A percentile compares a stretch with the other conserved stretches of the same genome.
These are phyloP conservation scores for Oehlia diaphana DNA, from an alignment of 192 early-diverging fungal species.

Conservation along the genomic window DNA sequence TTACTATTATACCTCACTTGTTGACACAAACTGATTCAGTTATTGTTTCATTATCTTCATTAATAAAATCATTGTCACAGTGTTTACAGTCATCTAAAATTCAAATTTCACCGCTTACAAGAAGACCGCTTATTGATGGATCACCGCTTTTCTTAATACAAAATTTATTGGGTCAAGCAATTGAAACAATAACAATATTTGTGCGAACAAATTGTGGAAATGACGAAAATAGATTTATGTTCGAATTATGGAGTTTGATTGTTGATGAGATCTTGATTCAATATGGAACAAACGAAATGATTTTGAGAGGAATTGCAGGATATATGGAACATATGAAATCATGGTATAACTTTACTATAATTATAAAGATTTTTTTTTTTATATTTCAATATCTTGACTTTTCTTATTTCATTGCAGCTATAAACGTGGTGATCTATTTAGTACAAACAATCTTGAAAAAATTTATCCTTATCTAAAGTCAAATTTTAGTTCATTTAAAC, in stretches of 20 bases:
- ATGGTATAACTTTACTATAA: background rate
- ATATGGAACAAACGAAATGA: slow-evolving; percentile 48
- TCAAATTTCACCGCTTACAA: slow-evolving; percentile 28
- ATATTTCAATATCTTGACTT: background rate
- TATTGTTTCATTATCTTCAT: slow-evolving; percentile 30
- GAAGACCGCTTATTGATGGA: slow-evolving; percentile 44
- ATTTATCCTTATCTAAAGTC: slow-evolving; percentile 53
- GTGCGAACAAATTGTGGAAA: slow-evolving; percentile 25
- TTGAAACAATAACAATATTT: slow-evolving; percentile 45
- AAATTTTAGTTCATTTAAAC: slow-evolving; percentile 62
- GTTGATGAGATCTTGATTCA: slow-evolving; percentile 42
- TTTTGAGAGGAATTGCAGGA: slow-evolving; percentile 44
- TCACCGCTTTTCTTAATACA: slow-evolving; percentile 44
- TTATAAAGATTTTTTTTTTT: background rate
- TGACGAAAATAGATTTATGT: slow-evolving; percentile 29
- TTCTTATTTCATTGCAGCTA: background rate
- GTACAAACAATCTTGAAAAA: slow-evolving; percentile 41
- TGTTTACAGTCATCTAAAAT: background rate
- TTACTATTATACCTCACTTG: slow-evolving; percentile 48
- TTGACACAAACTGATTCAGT: slow-evolving; percentile 35
- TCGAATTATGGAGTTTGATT: slow-evolving; percentile 39
- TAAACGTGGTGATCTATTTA: slow-evolving; percentile 35
- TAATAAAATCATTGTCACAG: slow-evolving; percentile 33
- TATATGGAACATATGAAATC: slow-evolving; percentile 40
- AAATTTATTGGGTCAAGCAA: slow-evolving; percentile 49